phyloP scores from a whole-genome alignment of 2,329 filamentous ascomycete species.

The Fusarium sp. region DNA sequence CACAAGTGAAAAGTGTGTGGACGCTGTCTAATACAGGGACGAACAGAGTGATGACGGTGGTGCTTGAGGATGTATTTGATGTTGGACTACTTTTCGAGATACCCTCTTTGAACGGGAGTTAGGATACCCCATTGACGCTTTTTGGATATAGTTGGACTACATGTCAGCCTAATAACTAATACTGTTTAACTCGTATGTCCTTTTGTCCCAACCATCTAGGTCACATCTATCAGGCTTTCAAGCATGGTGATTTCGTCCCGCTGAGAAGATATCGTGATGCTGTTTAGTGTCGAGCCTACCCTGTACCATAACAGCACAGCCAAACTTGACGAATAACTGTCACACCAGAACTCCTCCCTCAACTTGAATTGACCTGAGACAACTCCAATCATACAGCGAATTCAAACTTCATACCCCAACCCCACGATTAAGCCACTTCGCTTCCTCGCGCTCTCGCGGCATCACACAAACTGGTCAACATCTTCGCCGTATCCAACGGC shows the following conservation, averaged over 20 bases:
- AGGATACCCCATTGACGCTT: constrained; percentile 28
- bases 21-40: not conserved
- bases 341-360: not conserved
- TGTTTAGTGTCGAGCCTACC: too few species aligned
- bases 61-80: not conserved
- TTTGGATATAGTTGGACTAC: not conserved
- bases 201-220: not conserved
- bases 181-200: not conserved
- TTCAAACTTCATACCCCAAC: not conserved
- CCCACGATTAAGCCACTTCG: constrained; percentile 2
- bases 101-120: constrained; percentile 43
- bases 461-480: not conserved
- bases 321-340: too few species aligned
- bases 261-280: too few species aligned
- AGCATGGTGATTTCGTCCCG: too few species aligned
- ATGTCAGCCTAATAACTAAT: constrained; percentile 37
- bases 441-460: constrained; percentile 6
- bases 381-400: not conserved
- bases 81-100: constrained; percentile 28
- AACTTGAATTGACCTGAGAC: constrained; percentile 10
- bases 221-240: not conserved
- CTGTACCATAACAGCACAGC: too few species aligned
- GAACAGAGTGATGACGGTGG: not conserved
- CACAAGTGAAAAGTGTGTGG: not conserved
- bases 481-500: not conserved